phyloP scores from a whole-genome alignment of 2,329 filamentous ascomycete species.

The Parastagonospora avenae region DNA sequence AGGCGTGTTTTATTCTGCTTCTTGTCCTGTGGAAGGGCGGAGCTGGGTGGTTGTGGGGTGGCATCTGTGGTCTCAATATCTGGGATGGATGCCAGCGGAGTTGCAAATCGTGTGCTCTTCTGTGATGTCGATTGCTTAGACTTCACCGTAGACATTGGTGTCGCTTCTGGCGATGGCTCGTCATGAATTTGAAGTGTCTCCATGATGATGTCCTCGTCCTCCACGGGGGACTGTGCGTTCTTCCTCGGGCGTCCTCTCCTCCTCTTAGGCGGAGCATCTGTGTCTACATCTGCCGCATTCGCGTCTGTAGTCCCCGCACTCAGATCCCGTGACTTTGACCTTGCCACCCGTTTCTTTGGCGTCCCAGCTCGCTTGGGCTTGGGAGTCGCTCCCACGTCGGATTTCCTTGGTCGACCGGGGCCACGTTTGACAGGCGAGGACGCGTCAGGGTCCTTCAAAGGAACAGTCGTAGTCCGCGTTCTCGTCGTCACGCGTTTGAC shows the following conservation, averaged over 20 bases:
- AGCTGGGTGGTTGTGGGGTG: conserved; percentile 6
- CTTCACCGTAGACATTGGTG: conserved; percentile 4
- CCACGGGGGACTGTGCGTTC: conserved; percentile 25
- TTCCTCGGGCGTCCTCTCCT: conserved; percentile 42
- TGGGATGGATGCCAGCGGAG: conserved; percentile 3
- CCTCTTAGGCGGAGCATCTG: conserved; percentile 35
- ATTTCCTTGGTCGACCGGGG: conserved; percentile 46
- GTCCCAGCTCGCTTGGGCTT: conserved; percentile 42
- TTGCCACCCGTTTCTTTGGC: conserved; percentile 35
- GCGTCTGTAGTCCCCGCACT: conserved; percentile 23
- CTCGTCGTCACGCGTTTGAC: conserved; percentile 31
- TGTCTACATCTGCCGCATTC: conserved; percentile 29
- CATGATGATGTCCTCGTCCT: conserved; percentile 21
- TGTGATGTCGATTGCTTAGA: conserved; percentile 5
- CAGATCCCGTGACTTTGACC: conserved; percentile 25
- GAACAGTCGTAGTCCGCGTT: conserved; percentile 48
- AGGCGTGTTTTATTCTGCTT: not conserved
- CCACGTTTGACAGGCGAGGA: conserved; percentile 44
- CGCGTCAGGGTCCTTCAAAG: conserved; percentile 48
- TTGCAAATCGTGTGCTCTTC: conserved; percentile 13
- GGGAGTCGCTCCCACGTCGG: conserved; percentile 29
- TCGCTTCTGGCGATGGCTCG: conserved; percentile 3
- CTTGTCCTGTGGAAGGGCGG: not conserved
- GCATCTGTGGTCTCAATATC: conserved; percentile 14
- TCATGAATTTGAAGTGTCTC: conserved; percentile 1